These are phyloP conservation scores for Cochlearia excelsa DNA, from an alignment of 345 rosid species.

Conservation along the genomic window DNA sequence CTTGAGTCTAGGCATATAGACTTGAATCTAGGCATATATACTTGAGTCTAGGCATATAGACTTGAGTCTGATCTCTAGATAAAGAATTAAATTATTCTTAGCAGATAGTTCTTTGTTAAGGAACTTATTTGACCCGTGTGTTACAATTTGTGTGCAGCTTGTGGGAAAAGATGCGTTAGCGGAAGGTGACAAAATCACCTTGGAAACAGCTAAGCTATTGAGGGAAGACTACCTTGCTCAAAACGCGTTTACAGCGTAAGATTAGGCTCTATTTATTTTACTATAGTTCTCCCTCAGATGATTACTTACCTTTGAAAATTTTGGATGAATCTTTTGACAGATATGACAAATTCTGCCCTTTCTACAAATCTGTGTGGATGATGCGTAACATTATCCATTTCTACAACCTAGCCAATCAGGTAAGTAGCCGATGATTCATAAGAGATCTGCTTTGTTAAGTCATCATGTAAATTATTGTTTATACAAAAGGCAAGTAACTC, in stretches of 20 bases:
- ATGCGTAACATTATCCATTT: constrained; percentile 99
- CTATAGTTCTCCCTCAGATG: background rate
- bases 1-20: too few relatives aligned
- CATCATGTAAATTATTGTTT: background rate
- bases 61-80: background rate
- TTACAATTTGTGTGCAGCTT: constrained; percentile 54
- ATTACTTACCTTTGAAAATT: background rate
- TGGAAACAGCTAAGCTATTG: constrained; percentile 97
- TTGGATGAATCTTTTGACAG: constrained; percentile 40
- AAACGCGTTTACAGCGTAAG: constrained; percentile 98
- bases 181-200: constrained; percentile 88
- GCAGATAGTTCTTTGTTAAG: background rate
- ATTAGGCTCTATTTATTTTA: constrained; percentile 16
- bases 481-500: background rate
- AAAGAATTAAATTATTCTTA: background rate
- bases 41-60: background rate
- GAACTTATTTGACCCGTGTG: constrained; percentile 13
- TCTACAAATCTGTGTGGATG: constrained; percentile 99
- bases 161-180: constrained; percentile 99
- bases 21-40: too few relatives aligned
- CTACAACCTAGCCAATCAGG: constrained; percentile 97
- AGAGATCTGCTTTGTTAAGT: background rate
- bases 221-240: constrained; percentile 99
- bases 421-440: constrained; percentile 25
- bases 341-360: constrained; percentile 97